Evolutionary conservation across 1,284 basidiomycete genomes (phyloP), one percentile per base, ranked within the genome.

Genomic region (Boletus semigastroideus): DNA sequence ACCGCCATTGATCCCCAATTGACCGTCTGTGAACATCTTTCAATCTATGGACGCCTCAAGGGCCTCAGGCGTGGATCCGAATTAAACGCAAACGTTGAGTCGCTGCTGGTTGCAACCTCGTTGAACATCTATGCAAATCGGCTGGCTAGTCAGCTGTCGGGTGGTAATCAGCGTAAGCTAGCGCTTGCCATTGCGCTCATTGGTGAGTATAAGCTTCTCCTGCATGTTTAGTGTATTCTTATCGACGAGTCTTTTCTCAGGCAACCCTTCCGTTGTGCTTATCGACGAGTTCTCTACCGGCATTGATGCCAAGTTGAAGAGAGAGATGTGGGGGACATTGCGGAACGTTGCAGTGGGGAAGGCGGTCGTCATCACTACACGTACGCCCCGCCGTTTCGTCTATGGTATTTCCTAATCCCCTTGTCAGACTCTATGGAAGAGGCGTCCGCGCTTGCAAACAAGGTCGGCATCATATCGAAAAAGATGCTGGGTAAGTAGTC

Each of bases 231-330:
- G 12, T 16, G 20, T 4, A 4, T 13, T 27, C 3, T 34, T 17
- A 5, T 22, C 37, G 37, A 49, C 17, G 1, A 4, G 9, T 36
- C 42, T 36, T 12, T 20, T 42, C 22, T 9, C 55, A 84, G 84
- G 88, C 4, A 91, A 92, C 61, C 87, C 89, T 0, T 73, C 84
- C 2, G 88, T 92, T 10, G 71, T 92, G 4, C 75, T 92, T 38
- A 88, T 93, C 41, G 90, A 93, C 61, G 89, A 92, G 65, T 90
- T 90, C 64, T 89, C 86, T 2, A 90, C 87, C 1, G 90, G 90
- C 5, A 83, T 92, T 20, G 90, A 92, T 65, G 85, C 89, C 4
- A 89, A 84, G 69, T 90, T 86, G 75, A 92, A 92, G 69, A 75
- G 90, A 41, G 87, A 90, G 22, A 88, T 92, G 78, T 92, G 90